Evolutionary conservation across 345 rosid genomes (phyloP).

Genomic region (Linum usitatissimum): DNA sequence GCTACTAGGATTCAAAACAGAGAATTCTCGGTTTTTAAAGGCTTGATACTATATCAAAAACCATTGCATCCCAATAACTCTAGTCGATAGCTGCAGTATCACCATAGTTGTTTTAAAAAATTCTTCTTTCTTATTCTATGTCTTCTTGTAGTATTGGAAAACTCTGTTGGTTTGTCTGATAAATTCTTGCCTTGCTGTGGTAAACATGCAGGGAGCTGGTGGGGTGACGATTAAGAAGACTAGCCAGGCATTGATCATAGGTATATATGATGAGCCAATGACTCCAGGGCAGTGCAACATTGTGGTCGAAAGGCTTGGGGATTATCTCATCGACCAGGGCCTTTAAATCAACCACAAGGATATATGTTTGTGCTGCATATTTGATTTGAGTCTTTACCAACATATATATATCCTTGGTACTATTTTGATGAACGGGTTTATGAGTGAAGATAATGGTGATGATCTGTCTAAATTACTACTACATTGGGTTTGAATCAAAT

Average conservation of each 20-base stretch:
- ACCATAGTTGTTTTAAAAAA: background rate
- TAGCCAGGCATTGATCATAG: constrained; percentile 1
- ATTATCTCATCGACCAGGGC: constrained; percentile 9
- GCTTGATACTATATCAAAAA: no score
- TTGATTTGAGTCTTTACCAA: no score
- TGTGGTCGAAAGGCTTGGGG: constrained; percentile 8
- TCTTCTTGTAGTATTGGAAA: no score
- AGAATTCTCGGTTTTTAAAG: no score
- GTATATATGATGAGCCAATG: constrained; percentile 10
- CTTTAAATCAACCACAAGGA: background rate
- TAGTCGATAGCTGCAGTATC: background rate
- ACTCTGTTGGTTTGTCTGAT: background rate
- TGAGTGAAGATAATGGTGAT: no score
- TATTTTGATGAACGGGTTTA: no score
- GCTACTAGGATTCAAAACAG: no score
- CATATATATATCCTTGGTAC: no score
- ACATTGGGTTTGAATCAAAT: no score
- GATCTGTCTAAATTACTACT: no score
- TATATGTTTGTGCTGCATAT: no score
- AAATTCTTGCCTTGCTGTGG: background rate
- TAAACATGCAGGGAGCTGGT: constrained; percentile 4
- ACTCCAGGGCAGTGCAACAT: constrained; percentile 13
- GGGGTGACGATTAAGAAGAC: constrained; percentile 10
- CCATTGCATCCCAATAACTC: no score
- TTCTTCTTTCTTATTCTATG: background rate